Evolutionary conservation across 345 rosid genomes (phyloP).

Genomic region (Moringa oleifera): DNA sequence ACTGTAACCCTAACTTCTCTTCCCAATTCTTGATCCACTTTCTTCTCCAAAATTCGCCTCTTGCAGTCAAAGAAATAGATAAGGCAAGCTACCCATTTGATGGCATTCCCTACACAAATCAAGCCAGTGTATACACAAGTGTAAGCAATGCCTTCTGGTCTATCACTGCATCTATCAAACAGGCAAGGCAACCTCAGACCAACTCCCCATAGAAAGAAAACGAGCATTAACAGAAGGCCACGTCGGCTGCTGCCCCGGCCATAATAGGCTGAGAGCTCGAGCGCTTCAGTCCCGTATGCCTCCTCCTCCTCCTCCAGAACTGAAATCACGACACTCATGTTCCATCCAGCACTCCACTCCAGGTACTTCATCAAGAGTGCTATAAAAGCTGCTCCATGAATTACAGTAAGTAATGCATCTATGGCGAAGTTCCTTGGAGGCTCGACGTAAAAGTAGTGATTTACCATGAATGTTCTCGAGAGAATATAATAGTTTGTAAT

Average conservation of each 20-base stretch:
- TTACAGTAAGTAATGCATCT: constrained; percentile 2
- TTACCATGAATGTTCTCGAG: not conserved
- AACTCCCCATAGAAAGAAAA: constrained; percentile 22
- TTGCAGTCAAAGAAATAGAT: constrained; percentile 34
- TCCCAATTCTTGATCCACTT: constrained; percentile 30
- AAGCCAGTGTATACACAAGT: constrained; percentile 16
- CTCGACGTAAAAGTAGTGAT: not conserved
- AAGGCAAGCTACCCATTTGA: constrained; percentile 43
- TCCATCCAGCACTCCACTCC: constrained; percentile 45
- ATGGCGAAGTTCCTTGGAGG: not conserved
- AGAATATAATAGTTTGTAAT: constrained; percentile 19
- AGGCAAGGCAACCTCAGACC: constrained; percentile 27
- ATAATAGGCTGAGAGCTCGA: constrained; percentile 22
- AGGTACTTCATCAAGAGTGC: constrained; percentile 26
- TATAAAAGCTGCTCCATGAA: constrained; percentile 20
- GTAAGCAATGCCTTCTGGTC: too few species aligned
- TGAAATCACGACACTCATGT: constrained; percentile 35
- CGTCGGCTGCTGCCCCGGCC: constrained; percentile 20
- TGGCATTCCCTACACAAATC: constrained; percentile 24
- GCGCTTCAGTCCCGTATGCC: constrained; percentile 24
- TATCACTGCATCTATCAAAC: constrained; percentile 18
- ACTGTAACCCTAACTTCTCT: too few species aligned
- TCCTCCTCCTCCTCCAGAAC: constrained; percentile 33
- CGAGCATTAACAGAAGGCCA: constrained; percentile 28
- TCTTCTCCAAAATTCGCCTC: constrained; percentile 21